These are phyloP conservation scores for Ochetophila trinervis DNA, from an alignment of 306 rosid species.

Conservation along the genomic window DNA sequence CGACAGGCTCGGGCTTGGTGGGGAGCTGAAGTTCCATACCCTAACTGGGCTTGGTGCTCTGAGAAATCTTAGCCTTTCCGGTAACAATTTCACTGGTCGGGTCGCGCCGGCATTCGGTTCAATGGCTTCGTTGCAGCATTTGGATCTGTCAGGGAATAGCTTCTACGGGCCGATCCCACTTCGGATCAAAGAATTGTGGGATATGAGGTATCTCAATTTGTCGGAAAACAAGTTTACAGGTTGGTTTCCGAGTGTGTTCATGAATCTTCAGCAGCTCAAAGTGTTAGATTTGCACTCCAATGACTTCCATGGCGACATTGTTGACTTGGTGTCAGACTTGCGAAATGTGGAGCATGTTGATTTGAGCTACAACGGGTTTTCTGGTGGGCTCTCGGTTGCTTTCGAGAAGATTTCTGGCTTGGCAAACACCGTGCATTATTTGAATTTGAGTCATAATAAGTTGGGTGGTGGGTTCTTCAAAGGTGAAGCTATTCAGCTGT, in stretches of 20 bases:
- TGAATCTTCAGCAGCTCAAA: constrained; percentile 79
- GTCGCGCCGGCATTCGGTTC: constrained; percentile 69
- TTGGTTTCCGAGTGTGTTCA: constrained; percentile 54
- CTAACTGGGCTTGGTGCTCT: constrained; percentile 58
- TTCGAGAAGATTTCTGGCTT: constrained; percentile 52
- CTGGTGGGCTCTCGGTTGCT: constrained; percentile 48
- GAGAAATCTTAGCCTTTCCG: constrained; percentile 58
- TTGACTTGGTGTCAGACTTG: constrained; percentile 43
- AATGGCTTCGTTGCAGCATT: constrained; percentile 56
- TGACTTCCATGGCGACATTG: constrained; percentile 57
- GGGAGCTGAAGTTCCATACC: constrained; percentile 79
- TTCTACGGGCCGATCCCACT: constrained; percentile 92
- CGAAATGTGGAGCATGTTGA: constrained; percentile 69
- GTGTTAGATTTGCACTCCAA: constrained; percentile 79
- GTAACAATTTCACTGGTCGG: constrained; percentile 71
- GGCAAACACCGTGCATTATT: constrained; percentile 55
- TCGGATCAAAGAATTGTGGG: constrained; percentile 78
- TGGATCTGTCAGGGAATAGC: constrained; percentile 76
- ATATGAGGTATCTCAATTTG: constrained; percentile 65
- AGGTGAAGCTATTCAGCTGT: constrained; percentile 41
- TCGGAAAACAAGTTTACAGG: constrained; percentile 57
- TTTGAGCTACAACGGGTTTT: constrained; percentile 70
- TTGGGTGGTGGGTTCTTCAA: constrained; percentile 63
- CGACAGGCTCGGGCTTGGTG: constrained; percentile 48
- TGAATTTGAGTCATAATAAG: constrained; percentile 57